Evolutionary conservation across 1,284 basidiomycete genomes (phyloP), one percentile per base, ranked within the genome.

Genomic region (Moesziomyces antarcticus): DNA sequence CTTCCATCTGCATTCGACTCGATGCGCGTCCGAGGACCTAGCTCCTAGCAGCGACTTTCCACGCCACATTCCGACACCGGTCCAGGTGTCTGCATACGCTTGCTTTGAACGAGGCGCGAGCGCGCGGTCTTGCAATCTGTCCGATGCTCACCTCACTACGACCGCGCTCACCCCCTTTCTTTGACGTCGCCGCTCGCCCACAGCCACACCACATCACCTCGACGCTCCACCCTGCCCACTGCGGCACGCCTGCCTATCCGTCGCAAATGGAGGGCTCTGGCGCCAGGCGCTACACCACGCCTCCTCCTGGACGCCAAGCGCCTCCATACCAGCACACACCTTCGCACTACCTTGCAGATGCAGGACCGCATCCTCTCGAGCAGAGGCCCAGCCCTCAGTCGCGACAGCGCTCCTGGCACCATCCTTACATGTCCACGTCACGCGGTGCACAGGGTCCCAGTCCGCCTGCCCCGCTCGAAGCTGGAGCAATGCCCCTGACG

Each of bases 391-490:
- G 65, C 21, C 71, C 65, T 1, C 65, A 69, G 52, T 46, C 57
- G 9, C 58, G 66, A 16, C 66, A 74, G 35, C 61, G 66, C 44
- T 69, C 66, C 0, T 74, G 71, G 71, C 71, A 74, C 45, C 71
- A 73, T 50, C 71, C 71, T 0, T 73, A 73, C 35, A 63, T 69
- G 60, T 41, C 37, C 13, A 11, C 56, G 2, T 1, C 51, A 20
- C 59, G 66, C 3, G 52, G 48, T 7, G n/a, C 56, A 11, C 59
- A 55, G 18, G 66, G 52, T 5, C 52, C 52, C 2, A 69, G 66
- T 16, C 60, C 66, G 7, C 66, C 66, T 16, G 27, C 35, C 11
- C 35, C 48, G 37, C 56, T 63, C 25, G 59, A 69, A 3, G 9
- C 56, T 10, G 52, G 18, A 1, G 48, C 51, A 7, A 42, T 56